Base-by-base conservation (phyloP, 2,329 filamentous ascomycete species). In the Penicillium crustosum region DNA sequence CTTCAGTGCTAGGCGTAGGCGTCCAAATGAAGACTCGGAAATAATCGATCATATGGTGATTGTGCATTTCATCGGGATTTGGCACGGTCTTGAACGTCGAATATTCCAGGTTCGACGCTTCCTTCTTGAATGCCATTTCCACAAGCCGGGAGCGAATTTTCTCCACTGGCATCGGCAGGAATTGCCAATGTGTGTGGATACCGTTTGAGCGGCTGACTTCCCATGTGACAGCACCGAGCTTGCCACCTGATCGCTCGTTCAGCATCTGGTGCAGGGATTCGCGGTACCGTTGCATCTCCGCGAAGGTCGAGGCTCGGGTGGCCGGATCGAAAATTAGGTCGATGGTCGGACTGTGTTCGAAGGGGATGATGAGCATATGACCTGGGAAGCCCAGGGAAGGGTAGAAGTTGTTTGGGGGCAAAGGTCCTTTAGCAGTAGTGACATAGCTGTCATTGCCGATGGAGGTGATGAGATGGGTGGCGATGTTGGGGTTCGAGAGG, bases 121-220 rank as follows among this genome's bases (percentile, higher is more conserved):
- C 87, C 1, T 95, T 90, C 53, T 88, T 88, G 78, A 99, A 97
- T 0, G 88, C 93, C 0, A 90, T 91, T 72, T 96, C 91, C 0
- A 96, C 90, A 1, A 96, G 80, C 0, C 90, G 89, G 47, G 86
- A 86, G 21, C 77, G 78, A 50, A 96, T 83, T 44, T 91, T 78
- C 10, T 89, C 82, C 0, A 83, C 79, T 0, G 89, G 84, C 0
- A 95, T 80, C 0, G 94, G 91, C 31, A 97, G 78, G 65, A 95
- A 89, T 75, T 99, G 95, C 94, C 93, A 97, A 70, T 97, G 93
- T 1, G 88, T 83, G 72, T 99, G 94, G 55, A 97, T 87, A 54
- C 94, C 91, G 51, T 84, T 84, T 5, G 81, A 82, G 50, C 92
- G 88, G 70, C 88, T 93, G 67, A 99, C 93, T 76, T 97, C 94